phyloP scores from a whole-genome alignment of 1,139 yeast genomes.

The Nakaseomyces nivariensis region DNA sequence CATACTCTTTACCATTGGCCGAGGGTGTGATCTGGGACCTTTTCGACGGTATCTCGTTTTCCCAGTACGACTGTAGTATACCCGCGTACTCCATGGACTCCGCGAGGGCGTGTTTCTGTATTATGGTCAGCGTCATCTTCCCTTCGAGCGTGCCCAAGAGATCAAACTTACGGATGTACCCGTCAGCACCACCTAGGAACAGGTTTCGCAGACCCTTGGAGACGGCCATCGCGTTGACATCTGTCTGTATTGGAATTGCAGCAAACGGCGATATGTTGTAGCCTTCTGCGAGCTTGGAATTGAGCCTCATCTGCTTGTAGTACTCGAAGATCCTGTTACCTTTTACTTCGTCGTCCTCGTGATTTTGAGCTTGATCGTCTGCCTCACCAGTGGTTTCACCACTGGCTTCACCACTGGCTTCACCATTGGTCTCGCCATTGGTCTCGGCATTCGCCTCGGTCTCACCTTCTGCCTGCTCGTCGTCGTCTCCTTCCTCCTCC shows the following conservation, averaged over 20 bases:
- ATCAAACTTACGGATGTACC: conserved; percentile 83
- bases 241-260: conserved; percentile 61
- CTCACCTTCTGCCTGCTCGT: conserved; percentile 15
- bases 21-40: conserved; percentile 35
- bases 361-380: conserved; percentile 9
- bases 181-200: conserved; percentile 95
- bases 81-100: conserved; percentile 85
- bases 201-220: conserved; percentile 81
- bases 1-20: conserved; percentile 40
- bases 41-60: conserved; percentile 75
- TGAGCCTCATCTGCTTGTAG: conserved; percentile 35
- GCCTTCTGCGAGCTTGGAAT: conserved; percentile 39
- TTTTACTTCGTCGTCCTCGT: conserved; percentile 8
- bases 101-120: conserved; percentile 80
- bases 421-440: conserved; percentile 23
- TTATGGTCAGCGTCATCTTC: conserved; percentile 79
- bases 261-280: conserved; percentile 59
- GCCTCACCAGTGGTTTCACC: not conserved
- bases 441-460: conserved; percentile 25
- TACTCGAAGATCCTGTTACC: conserved; percentile 24
- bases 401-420: not conserved
- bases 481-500: conserved; percentile 14
- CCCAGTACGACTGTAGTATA: conserved; percentile 81
- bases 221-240: conserved; percentile 67
- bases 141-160: conserved; percentile 81